A percentile compares a stretch with the other conserved stretches of the same genome.
Evolutionary conservation across 2,329 filamentous ascomycete species (phyloP).

Genomic region (Monilinia aucupariae): DNA sequence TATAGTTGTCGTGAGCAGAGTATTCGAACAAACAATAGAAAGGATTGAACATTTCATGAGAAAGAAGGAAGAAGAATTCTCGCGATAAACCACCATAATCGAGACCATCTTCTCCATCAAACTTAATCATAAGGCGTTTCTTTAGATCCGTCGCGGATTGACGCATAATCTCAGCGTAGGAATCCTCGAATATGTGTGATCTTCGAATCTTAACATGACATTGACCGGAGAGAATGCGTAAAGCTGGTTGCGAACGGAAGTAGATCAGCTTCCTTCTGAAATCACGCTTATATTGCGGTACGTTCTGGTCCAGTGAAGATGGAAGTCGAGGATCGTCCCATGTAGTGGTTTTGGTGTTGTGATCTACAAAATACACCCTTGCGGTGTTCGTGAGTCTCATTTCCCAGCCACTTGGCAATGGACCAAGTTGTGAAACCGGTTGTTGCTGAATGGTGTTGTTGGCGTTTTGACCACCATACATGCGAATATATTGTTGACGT

Average conservation of each 20-base stretch:
- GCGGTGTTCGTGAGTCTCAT: slow-evolving; percentile 99
- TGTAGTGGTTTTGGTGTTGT: slow-evolving; percentile 99
- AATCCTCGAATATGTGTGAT: slow-evolving; percentile 97
- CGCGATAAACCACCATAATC: slow-evolving; percentile 96
- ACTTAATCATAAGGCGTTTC: slow-evolving; percentile 99
- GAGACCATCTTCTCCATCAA: slow-evolving; percentile 94
- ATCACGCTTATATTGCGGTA: slow-evolving; percentile 98
- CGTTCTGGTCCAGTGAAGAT: slow-evolving; percentile 94
- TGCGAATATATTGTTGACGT: slow-evolving; percentile 94
- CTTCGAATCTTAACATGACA: slow-evolving; percentile 97
- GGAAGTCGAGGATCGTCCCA: slow-evolving; percentile 97
- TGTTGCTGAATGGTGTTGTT: slow-evolving; percentile 92
- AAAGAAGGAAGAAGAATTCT: slow-evolving; percentile 99
- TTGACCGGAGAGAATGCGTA: slow-evolving; percentile 91
- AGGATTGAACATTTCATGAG: slow-evolving; percentile 99
- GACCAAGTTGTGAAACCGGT: slow-evolving; percentile 92
- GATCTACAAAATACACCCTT: slow-evolving; percentile 96
- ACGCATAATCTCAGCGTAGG: slow-evolving; percentile 95
- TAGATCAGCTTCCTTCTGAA: slow-evolving; percentile 98
- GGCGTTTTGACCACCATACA: slow-evolving; percentile 87
- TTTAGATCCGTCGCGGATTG: slow-evolving; percentile 94
- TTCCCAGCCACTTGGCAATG: slow-evolving; percentile 95
- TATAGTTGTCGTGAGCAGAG: slow-evolving; percentile 99
- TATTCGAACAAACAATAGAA: slow-evolving; percentile 99
- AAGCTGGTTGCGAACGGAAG: slow-evolving; percentile 94